phyloP scores from a whole-genome alignment of 345 rosid genomes.

The Limnanthes douglasii region DNA sequence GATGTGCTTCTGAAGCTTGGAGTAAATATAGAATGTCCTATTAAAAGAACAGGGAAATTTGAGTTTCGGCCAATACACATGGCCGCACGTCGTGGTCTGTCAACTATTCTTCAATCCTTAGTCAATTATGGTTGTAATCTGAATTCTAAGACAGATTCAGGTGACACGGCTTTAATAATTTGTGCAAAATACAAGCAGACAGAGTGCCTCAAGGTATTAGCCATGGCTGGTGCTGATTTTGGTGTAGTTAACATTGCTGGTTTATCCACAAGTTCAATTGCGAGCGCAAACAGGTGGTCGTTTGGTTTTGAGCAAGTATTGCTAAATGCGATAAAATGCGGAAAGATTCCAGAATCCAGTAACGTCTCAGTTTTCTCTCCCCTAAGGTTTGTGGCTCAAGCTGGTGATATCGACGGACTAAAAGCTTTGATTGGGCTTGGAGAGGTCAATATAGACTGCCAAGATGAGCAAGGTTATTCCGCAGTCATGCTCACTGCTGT shows the following conservation, averaged over 20 bases:
- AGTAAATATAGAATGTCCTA: slow-evolving; percentile 41
- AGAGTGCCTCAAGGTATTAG: slow-evolving; percentile 43
- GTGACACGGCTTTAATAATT: slow-evolving; percentile 69
- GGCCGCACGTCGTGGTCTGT: slow-evolving; percentile 55
- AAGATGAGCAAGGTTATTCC: slow-evolving; percentile 67
- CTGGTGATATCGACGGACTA: slow-evolving; percentile 62
- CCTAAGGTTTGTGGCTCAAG: slow-evolving; percentile 40
- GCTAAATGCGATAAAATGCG: slow-evolving; percentile 33
- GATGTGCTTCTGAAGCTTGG: slow-evolving; percentile 49
- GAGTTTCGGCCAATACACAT: slow-evolving; percentile 66
- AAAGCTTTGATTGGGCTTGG: slow-evolving; percentile 24
- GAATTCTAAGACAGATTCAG: slow-evolving; percentile 56
- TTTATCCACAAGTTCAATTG: slow-evolving; percentile 36
- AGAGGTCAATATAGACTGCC: slow-evolving; percentile 45
- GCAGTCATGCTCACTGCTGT: slow-evolving; percentile 85
- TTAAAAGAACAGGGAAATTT: slow-evolving; percentile 27
- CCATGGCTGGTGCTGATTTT: slow-evolving; percentile 77
- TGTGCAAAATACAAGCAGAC: slow-evolving; percentile 42
- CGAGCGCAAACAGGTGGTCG: slow-evolving; percentile 46
- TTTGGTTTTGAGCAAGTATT: slow-evolving; percentile 49
- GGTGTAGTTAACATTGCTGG: slow-evolving; percentile 39
- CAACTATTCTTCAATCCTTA: slow-evolving; percentile 39
- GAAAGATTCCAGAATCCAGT: slow-evolving; percentile 53
- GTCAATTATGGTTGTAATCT: slow-evolving; percentile 47
- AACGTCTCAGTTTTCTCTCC: slow-evolving; percentile 39